Percentiles rank a stretch among this genome's conserved stretches.
Evolutionary conservation across 257 asterid genomes (phyloP).

Genomic region (Avicennia marina): DNA sequence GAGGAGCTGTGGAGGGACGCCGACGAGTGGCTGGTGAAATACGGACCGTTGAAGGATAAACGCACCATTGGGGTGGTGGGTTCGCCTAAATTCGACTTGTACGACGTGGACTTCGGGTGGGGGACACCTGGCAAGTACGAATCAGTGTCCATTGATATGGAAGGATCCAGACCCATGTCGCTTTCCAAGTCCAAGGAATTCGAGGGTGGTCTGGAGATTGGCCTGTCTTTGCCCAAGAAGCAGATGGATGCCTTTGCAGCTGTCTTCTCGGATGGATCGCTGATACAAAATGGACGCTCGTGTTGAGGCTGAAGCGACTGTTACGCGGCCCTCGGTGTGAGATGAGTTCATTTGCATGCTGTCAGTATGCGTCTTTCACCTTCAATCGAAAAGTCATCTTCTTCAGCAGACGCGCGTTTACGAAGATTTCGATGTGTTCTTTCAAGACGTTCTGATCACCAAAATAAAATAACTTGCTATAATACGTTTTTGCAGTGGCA

Average conservation of each 20-base stretch:
- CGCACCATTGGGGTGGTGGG: conserved; percentile 24
- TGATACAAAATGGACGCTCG: no score
- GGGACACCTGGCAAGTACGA: conserved; percentile 26
- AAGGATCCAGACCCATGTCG: conserved; percentile 8
- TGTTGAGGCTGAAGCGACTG: no score
- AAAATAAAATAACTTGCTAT: no score
- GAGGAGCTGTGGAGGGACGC: conserved; percentile 26
- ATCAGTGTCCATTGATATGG: conserved; percentile 17
- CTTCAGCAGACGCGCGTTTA: no score
- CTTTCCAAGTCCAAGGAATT: conserved; percentile 25
- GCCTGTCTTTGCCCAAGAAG: conserved; percentile 6
- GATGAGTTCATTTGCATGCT: no score
- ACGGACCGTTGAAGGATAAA: background rate
- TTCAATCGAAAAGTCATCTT: no score
- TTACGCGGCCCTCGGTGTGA: no score
- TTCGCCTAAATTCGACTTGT: conserved; percentile 28
- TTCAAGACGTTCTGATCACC: no score
- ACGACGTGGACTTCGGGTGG: conserved; percentile 35
- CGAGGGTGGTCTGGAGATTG: conserved; percentile 30
- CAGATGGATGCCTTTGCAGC: conserved; percentile 28
- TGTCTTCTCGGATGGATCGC: conserved; percentile 15
- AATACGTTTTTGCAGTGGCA: no score
- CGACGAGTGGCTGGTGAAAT: conserved; percentile 22
- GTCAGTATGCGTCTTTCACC: no score
- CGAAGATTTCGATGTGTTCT: no score